Evolutionary conservation across 228 moss, liverwort and hornwort species (phyloP).

Genomic region (Sphagnum fallax): DNA sequence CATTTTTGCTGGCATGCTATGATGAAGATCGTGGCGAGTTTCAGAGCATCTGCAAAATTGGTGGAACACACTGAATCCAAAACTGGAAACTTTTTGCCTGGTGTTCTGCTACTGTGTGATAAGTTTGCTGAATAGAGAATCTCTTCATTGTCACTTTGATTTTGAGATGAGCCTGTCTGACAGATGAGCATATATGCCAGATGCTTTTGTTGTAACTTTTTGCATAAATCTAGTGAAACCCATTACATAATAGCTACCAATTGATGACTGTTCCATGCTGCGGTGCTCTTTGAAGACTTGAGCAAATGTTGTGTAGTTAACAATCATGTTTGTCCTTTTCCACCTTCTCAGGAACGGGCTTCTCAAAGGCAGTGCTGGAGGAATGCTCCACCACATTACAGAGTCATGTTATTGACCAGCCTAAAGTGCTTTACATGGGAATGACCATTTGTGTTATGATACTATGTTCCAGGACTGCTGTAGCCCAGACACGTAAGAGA

Average conservation of each 20-base stretch:
- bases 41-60: conserved; percentile 99
- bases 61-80: conserved; percentile 15
- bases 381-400: conserved; percentile 73
- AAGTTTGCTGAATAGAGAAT: neutral
- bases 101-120: neutral
- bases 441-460: neutral
- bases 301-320: too few species aligned
- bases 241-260: too few species aligned
- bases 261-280: too few species aligned
- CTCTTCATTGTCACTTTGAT: too few species aligned
- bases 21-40: conserved; percentile 85
- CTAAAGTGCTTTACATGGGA: conserved; percentile 45
- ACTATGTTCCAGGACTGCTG: too few species aligned
- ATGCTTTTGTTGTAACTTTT: too few species aligned
- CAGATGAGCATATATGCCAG: too few species aligned
- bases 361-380: conserved; percentile 75
- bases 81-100: too few species aligned
- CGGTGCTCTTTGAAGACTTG: too few species aligned
- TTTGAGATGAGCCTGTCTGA: too few species aligned
- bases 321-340: neutral
- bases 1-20: conserved; percentile 88
- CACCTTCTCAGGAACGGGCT: conserved; percentile 65
- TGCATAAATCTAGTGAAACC: too few species aligned
- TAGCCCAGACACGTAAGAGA: too few species aligned
- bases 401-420: conserved; percentile 71